phyloP scores from a whole-genome alignment of 225 moss, liverwort and hornwort genomes.

The Bryoerythrophyllum caledonicum region DNA sequence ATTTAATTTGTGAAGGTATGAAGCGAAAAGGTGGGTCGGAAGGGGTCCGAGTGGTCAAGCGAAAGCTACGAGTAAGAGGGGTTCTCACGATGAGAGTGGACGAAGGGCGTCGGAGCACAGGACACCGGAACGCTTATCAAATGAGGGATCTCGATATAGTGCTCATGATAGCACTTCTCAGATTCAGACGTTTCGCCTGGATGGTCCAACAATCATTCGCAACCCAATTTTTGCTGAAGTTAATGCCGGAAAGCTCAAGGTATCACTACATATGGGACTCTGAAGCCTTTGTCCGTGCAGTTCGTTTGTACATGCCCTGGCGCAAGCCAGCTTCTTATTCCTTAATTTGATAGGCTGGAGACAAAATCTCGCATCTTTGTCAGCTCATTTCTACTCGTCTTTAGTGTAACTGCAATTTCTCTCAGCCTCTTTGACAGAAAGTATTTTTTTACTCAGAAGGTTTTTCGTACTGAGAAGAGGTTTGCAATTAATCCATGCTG shows the following conservation, averaged over 20 bases:
- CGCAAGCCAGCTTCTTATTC: neutral
- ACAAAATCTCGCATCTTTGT: neutral
- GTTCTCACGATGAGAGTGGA: slow-evolving; percentile 54
- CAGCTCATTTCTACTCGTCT: neutral
- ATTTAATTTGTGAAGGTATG: slow-evolving; percentile 53
- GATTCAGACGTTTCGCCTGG: slow-evolving; percentile 47
- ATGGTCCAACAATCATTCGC: slow-evolving; percentile 51
- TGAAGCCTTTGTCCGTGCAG: slow-evolving; percentile 1
- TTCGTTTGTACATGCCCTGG: neutral
- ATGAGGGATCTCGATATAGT: slow-evolving; percentile 53
- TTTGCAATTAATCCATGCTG: neutral
- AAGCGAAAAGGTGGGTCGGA: slow-evolving; percentile 84
- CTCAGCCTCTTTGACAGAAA: neutral
- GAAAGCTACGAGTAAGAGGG: slow-evolving; percentile 42
- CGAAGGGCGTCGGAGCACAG: slow-evolving; percentile 44
- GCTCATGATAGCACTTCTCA: slow-evolving; percentile 50
- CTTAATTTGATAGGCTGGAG: neutral
- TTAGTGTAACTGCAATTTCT: neutral
- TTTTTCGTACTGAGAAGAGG: neutral
- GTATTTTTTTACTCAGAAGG: neutral
- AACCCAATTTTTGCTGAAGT: slow-evolving; percentile 61
- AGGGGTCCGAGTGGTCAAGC: slow-evolving; percentile 42
- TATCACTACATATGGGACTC: slow-evolving; percentile 8
- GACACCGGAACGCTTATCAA: slow-evolving; percentile 46
- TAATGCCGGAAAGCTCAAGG: slow-evolving; percentile 52